Conservation (phyloP, 2,329 filamentous ascomycete genomes). For the Microdochium paspali region DNA sequence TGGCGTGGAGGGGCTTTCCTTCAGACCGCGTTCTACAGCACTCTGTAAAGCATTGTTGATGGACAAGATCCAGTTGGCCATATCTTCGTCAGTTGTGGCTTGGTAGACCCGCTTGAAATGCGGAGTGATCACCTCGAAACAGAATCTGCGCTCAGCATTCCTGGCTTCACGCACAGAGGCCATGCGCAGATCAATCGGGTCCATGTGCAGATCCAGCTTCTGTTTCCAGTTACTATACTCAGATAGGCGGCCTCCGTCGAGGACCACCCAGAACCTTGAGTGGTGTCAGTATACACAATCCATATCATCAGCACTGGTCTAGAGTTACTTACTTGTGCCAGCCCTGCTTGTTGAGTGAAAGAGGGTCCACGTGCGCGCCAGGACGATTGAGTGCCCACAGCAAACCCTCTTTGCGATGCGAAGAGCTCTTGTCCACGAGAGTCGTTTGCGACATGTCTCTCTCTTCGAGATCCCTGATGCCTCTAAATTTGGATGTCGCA, state of each 20-base stretch:
- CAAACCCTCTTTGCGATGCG: constrained; percentile 84
- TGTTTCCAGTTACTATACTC: constrained; percentile 99
- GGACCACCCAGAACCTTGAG: constrained; percentile 88
- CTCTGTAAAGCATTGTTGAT: constrained; percentile 97
- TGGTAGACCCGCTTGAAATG: constrained; percentile 95
- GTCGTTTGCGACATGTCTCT: constrained; percentile 50
- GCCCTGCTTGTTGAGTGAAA: constrained; percentile 89
- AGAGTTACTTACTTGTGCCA: constrained; percentile 81
- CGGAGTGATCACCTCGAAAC: constrained; percentile 96
- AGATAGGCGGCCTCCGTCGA: constrained; percentile 92
- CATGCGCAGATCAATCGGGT: constrained; percentile 93
- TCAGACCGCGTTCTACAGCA: constrained; percentile 72
- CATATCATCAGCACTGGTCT: not conserved
- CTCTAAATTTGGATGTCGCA: constrained; percentile 64
- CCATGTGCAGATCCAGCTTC: constrained; percentile 91
- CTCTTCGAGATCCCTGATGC: constrained; percentile 87
- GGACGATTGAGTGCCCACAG: constrained; percentile 91
- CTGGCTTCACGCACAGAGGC: constrained; percentile 93
- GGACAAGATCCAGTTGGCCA: constrained; percentile 91
- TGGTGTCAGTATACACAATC: constrained; percentile 1
- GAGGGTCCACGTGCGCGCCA: constrained; percentile 89
- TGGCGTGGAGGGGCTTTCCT: constrained; percentile 34
- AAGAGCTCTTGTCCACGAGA: constrained; percentile 46
- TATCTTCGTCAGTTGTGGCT: constrained; percentile 94
- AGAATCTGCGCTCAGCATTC: constrained; percentile 89